Evolutionary conservation across 352 stramenopile species (phyloP).

Genomic region (Halophytophthora batemanensis): DNA sequence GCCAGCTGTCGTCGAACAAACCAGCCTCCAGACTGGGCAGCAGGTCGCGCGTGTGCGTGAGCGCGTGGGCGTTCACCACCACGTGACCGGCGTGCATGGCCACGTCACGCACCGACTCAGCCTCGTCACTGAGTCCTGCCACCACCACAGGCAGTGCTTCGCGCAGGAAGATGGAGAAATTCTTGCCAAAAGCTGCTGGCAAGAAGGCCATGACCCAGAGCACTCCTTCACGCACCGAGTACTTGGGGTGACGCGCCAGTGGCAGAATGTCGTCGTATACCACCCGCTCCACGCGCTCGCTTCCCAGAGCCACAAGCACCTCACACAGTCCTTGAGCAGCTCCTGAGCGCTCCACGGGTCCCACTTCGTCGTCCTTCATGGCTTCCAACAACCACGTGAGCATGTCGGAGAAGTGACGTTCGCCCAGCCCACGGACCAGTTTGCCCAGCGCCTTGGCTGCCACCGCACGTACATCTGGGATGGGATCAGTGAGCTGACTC

Average conservation of each 20-base stretch:
- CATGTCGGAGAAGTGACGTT: constrained; percentile 94
- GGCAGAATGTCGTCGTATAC: constrained; percentile 95
- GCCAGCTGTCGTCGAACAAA: constrained; percentile 98
- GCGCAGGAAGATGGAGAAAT: constrained; percentile 93
- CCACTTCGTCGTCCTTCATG: constrained; percentile 91
- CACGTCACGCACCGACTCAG: constrained; percentile 97
- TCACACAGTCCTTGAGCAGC: constrained; percentile 98
- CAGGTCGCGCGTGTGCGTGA: constrained; percentile 96
- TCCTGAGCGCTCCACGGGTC: constrained; percentile 96
- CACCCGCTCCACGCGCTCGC: constrained; percentile 69
- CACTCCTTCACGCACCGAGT: constrained; percentile 96
- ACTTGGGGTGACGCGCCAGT: constrained; percentile 92
- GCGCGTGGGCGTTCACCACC: constrained; percentile 96
- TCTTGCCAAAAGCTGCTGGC: constrained; percentile 91
- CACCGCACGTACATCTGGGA: constrained; percentile 93
- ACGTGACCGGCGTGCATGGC: constrained; percentile 97
- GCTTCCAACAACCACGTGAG: constrained; percentile 96
- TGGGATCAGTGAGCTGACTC: constrained; percentile 89
- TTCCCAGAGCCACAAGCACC: constrained; percentile 86
- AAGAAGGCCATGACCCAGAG: constrained; percentile 99
- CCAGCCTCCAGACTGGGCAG: constrained; percentile 95
- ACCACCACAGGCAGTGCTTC: constrained; percentile 96
- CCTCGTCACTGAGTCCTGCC: constrained; percentile 97
- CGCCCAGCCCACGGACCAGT: constrained; percentile 94
- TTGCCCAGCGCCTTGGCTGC: constrained; percentile 94